Evolutionary conservation across 106 monocot genomes (phyloP), one percentile per base, ranked within the genome.

Genomic region (Allium sativum): DNA sequence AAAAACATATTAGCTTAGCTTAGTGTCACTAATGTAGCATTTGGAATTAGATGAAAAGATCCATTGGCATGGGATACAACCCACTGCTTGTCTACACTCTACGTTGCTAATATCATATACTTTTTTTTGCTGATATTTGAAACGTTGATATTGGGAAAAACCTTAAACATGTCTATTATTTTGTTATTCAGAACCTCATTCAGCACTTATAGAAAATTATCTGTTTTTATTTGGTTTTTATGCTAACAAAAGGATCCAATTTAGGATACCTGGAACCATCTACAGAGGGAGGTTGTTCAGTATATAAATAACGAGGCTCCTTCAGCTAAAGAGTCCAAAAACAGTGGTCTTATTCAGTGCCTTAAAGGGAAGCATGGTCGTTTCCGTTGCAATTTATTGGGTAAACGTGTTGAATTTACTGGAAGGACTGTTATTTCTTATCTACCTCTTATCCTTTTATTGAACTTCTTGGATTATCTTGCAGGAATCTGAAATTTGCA

Each of bases 351-450:
- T 52, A 53, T 92, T 65, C 98, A 98, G 68, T 75, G 98, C 21
- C 82, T 98, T 43, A 98, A 98, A 78, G 98, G 98, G 54, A 98
- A 98, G 67, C 87, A 88, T 59, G 98, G 98, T 6, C 88, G 98
- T 22, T 88, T 98, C 47, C 87, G 98, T 78, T 77, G 89, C 48
- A 98, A 98, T 47, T 81, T 98, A 57, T 84, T 84, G 11, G 98
- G 98, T 52, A 98, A 98, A 59, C 87, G 98, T 78, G 82, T 82
- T 73, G 82, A 98, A 55, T 98, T 75, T 75, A 98, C 98, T 59
- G 98, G 92, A 72, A 70, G 98, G 47, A 98, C 98, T 65, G 98
- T 98, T 11, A 98, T 98, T 74, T 98, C 98, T 31, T 31, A 31
- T 31, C 5, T 31, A 31, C 31, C 31, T 31, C 1, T 1, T 31